phyloP scores from a whole-genome alignment of 352 stramenopile genomes.

The Salisapilia sapeloensis region DNA sequence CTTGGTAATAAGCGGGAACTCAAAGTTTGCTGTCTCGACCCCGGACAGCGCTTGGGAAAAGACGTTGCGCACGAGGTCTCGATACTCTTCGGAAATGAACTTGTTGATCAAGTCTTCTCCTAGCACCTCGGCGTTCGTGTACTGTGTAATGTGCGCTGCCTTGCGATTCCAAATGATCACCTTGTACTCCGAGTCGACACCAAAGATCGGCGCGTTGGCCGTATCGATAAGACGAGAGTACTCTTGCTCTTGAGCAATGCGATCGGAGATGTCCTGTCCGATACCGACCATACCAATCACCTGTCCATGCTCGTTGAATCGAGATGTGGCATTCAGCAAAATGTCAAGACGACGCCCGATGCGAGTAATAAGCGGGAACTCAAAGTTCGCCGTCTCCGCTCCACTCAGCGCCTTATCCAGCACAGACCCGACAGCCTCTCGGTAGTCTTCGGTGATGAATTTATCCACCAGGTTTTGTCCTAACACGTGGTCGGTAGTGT shows the following conservation, averaged over 20 bases:
- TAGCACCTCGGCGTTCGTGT: slow-evolving; percentile 23
- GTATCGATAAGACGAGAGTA: slow-evolving; percentile 35
- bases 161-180: slow-evolving; percentile 43
- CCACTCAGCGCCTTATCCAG: slow-evolving; percentile 8
- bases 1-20: slow-evolving; percentile 61
- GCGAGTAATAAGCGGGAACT: slow-evolving; percentile 21
- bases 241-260: slow-evolving; percentile 18
- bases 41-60: slow-evolving; percentile 39
- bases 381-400: slow-evolving; percentile 22
- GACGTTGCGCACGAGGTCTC: slow-evolving; percentile 21
- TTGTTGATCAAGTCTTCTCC: slow-evolving; percentile 27
- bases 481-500: slow-evolving; percentile 28
- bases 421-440: slow-evolving; percentile 3
- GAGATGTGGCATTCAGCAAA: slow-evolving; percentile 23
- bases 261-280: slow-evolving; percentile 12
- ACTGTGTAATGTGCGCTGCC: slow-evolving; percentile 25
- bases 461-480: slow-evolving; percentile 15
- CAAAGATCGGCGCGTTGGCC: slow-evolving; percentile 50
- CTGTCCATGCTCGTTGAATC: slow-evolving; percentile 12
- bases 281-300: slow-evolving; percentile 19
- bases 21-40: slow-evolving; percentile 71
- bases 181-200: slow-evolving; percentile 20
- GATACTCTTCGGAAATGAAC: slow-evolving; percentile 42
- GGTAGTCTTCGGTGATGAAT: slow-evolving; percentile 17
- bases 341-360: slow-evolving; percentile 18